Percentiles rank a stretch among this genome's conserved stretches.
Conservation (phyloP, 345 rosid genomes). For the Moricandia moricandioides region DNA sequence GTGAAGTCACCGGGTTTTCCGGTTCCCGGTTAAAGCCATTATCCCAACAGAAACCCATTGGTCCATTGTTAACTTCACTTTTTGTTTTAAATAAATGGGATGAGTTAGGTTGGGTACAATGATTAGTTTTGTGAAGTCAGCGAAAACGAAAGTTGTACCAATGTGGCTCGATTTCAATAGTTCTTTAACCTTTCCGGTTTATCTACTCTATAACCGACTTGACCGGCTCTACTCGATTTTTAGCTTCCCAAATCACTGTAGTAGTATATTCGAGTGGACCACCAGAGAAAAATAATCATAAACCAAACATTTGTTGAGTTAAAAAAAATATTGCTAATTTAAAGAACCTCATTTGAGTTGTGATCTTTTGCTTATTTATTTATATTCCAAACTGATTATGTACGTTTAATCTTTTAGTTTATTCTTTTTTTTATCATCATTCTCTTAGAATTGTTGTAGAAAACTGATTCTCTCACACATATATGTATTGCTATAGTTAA, state of each 20-base stretch:
- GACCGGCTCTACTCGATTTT: neutral
- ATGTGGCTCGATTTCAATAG: constrained; percentile 40
- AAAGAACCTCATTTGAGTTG: neutral
- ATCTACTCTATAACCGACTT: neutral
- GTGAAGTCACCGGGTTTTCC: constrained; percentile 35
- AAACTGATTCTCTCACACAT: too few species aligned
- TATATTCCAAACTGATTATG: neutral
- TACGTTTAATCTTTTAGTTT: neutral
- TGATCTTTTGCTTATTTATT: neutral
- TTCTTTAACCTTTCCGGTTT: constrained; percentile 11
- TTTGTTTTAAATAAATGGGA: constrained; percentile 14
- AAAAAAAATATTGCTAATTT: neutral
- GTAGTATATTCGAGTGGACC: constrained; percentile 28
- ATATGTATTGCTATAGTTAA: too few species aligned
- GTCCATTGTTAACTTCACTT: constrained; percentile 15
- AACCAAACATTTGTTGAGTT: neutral
- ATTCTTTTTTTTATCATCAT: neutral
- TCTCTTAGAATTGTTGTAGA: too few species aligned
- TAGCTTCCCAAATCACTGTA: neutral
- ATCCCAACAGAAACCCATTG: constrained; percentile 33
- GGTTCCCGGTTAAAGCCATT: constrained; percentile 38
- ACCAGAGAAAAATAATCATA: neutral
- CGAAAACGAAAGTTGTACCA: constrained; percentile 44
- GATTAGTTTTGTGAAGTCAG: constrained; percentile 53
- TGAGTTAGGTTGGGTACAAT: constrained; percentile 50